Conservation (phyloP, 371 early-diverging fungal genomes). For the Edhazardia aedis region DNA sequence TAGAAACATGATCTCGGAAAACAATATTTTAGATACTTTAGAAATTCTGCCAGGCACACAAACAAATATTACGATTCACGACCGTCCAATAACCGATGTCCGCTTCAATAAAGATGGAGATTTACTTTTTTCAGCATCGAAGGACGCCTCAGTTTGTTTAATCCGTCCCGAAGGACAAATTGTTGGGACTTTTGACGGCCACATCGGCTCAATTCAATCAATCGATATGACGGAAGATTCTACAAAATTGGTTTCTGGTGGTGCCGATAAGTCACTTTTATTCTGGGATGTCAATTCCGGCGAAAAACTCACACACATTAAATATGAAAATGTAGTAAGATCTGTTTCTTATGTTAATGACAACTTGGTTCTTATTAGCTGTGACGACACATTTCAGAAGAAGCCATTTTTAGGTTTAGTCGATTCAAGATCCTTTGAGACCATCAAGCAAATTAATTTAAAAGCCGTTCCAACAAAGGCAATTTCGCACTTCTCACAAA, state of each 20-base stretch:
- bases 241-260: conserved; percentile 26
- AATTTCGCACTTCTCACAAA: conserved; percentile 7
- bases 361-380: conserved; percentile 14
- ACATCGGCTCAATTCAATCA: conserved; percentile 35
- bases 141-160: conserved; percentile 19
- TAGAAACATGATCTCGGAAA: too few relatives aligned
- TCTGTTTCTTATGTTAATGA: conserved; percentile 19
- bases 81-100: conserved; percentile 36
- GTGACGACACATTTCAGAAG: conserved; percentile 31
- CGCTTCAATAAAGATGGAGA: conserved; percentile 46
- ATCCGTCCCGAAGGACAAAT: conserved; percentile 27
- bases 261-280: conserved; percentile 28
- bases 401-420: conserved; percentile 15
- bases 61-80: conserved; percentile 8
- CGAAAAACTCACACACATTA: conserved; percentile 5
- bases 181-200: conserved; percentile 26
- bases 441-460: conserved; percentile 6
- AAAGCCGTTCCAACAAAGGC: conserved; percentile 11
- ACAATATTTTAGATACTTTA: too few relatives aligned
- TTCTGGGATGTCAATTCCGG: conserved; percentile 45
- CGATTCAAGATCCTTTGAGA: conserved; percentile 21
- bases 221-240: conserved; percentile 20
- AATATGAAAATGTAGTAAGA: conserved; percentile 18
- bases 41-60: too few relatives aligned
- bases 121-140: conserved; percentile 37